Evolutionary conservation across 1,139 yeast genomes (phyloP).

Genomic region (Geotrichum candidum): DNA sequence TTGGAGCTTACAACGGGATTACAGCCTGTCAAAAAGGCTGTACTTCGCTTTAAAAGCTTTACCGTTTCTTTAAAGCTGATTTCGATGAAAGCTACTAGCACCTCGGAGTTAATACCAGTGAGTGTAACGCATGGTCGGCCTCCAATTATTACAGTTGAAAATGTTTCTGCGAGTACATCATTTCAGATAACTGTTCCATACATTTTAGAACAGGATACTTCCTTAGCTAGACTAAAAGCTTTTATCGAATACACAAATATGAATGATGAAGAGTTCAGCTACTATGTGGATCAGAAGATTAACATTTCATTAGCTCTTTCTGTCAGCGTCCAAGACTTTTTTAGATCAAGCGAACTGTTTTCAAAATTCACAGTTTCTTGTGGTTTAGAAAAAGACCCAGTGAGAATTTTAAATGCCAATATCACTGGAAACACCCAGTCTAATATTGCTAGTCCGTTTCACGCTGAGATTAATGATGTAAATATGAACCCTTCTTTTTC

Average conservation of each 20-base stretch:
- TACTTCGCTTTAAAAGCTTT: constrained; percentile 9
- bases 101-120: background rate
- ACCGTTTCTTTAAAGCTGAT: constrained; percentile 18
- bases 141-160: constrained; percentile 10
- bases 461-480: constrained; percentile 22
- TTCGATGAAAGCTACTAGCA: too few relatives aligned
- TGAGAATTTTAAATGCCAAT: constrained; percentile 45
- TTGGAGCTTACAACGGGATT: too few relatives aligned
- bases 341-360: constrained; percentile 49
- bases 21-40: too few relatives aligned
- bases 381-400: constrained; percentile 49
- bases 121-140: constrained; percentile 1
- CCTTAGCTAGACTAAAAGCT: constrained; percentile 6
- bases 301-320: constrained; percentile 45
- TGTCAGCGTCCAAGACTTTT: constrained; percentile 73
- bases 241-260: constrained; percentile 21
- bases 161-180: background rate
- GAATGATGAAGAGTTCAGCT: constrained; percentile 20
- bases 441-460: constrained; percentile 36
- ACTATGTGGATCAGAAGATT: constrained; percentile 21
- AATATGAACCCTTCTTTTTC: background rate
- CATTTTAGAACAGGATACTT: constrained; percentile 10
- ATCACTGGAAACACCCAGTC: constrained; percentile 42
- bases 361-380: constrained; percentile 67
- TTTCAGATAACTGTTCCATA: constrained; percentile 15